Percentiles rank a stretch among this genome's conserved stretches.
Conservation (phyloP, 257 asterid genomes). For the Scutellaria barbata region DNA sequence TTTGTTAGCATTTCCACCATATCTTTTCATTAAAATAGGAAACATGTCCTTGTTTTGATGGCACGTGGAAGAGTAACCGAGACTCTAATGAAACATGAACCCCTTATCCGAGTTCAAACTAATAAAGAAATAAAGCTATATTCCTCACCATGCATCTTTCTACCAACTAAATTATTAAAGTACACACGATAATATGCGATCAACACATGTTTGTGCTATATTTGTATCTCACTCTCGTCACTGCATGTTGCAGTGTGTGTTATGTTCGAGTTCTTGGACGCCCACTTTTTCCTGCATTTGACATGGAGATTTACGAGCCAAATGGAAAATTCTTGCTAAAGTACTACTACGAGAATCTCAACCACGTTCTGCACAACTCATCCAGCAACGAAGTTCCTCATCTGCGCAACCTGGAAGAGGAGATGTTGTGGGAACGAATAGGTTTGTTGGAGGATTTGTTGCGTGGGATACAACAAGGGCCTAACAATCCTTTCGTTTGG, state of each 20-base stretch:
- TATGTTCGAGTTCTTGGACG: constrained; percentile 66
- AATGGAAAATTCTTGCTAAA: constrained; percentile 51
- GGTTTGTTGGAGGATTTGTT: constrained; percentile 49
- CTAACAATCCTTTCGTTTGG: constrained; percentile 33
- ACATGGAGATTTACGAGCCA: constrained; percentile 45
- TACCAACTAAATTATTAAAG: neutral
- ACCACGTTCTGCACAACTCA: constrained; percentile 39
- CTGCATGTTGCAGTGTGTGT: constrained; percentile 54
- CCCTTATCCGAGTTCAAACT: neutral
- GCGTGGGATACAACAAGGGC: constrained; percentile 42
- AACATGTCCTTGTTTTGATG: neutral
- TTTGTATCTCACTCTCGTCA: neutral
- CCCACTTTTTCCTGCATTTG: constrained; percentile 67
- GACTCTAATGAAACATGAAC: neutral
- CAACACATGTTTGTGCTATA: neutral
- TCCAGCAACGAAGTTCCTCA: constrained; percentile 36
- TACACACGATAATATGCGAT: too few relatives aligned
- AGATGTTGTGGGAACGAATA: constrained; percentile 43
- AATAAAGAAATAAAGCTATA: neutral
- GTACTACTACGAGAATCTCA: constrained; percentile 44
- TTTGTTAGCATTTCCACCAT: neutral
- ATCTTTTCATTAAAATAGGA: neutral
- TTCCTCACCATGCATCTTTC: neutral
- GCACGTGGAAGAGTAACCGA: neutral
- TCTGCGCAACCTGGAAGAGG: constrained; percentile 42